Evolutionary conservation across 2,329 filamentous ascomycete species (phyloP), one percentile per base, ranked within the genome.

Genomic region (Arthroderma sp.): DNA sequence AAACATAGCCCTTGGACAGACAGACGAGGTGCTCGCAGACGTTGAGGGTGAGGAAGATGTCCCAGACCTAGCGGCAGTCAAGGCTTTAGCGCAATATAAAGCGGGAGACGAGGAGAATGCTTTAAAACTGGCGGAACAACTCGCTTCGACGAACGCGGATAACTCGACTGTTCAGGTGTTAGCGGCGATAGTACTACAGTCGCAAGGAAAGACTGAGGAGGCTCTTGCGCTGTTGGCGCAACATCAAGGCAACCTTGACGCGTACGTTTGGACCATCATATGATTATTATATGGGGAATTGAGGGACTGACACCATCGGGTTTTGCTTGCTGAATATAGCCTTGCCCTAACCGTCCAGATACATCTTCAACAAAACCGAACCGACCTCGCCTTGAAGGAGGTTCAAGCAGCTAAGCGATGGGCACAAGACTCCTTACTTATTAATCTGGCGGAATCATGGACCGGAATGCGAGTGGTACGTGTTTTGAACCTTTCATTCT

Each of bases 381-480:
- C 82, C 56, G 89, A 96, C 63, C 77, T 95, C 40, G 91, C 91
- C 1, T 57, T 87, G 8, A 94, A 94, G 66, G 89, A 95, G 68
- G 87, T 94, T 33, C 71, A 80, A 42, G 78, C 83, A 32, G 91
- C 91, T 32, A 79, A 88, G 62, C 78, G 86, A 66, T 96, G 89
- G 85, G 91, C 89, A 5, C 89, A 98, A 66, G 91, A 96, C 62
- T 94, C 83, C 54, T 69, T 96, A 34, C 71, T 96, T 41, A 86
- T 96, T 52, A 96, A 98, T 65, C 68, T 98, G 53, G 88, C 88
- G 5, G 91, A 98, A 68, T 86, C 86, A 5, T 98, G 89, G 91
- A 84, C 94, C 51, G 88, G 87, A 29, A 66, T 96, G 64, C 75
- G 91, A 63, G 71, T 89, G 65, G 86, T 91, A 75, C 50, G 74